phyloP scores from a whole-genome alignment of 768 basidiomycete species.

The Sutorius australiensis region DNA sequence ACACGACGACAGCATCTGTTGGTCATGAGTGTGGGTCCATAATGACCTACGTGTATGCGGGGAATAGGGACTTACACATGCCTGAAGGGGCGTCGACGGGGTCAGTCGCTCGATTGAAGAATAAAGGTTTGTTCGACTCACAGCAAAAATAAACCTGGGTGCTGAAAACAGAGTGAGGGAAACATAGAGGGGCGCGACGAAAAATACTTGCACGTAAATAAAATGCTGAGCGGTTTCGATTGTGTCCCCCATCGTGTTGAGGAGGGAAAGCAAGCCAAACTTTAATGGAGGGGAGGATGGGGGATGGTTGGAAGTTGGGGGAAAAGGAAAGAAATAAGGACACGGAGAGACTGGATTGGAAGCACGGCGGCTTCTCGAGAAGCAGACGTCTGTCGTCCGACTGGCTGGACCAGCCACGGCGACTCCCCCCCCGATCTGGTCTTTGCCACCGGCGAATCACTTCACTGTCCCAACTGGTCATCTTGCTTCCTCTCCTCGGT shows the following conservation, averaged over 20 bases:
- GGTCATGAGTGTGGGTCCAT: background rate
- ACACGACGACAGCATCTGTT: conserved; percentile 73
- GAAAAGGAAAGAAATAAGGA: conserved; percentile 27
- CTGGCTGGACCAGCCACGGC: conserved; percentile 21
- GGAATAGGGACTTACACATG: conserved; percentile 53
- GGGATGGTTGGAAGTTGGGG: conserved; percentile 10
- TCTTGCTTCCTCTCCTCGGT: conserved; percentile 6
- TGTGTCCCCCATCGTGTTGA: conserved; percentile 39
- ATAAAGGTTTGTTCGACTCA: conserved; percentile 40
- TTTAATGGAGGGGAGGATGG: conserved; percentile 5
- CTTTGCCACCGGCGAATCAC: conserved; percentile 29
- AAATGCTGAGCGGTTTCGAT: conserved; percentile 65
- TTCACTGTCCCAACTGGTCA: conserved; percentile 12
- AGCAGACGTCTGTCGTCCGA: conserved; percentile 22
- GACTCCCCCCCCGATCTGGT: conserved; percentile 31
- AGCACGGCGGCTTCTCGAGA: conserved; percentile 29
- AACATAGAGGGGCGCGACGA: background rate
- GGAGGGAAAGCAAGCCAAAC: conserved; percentile 15
- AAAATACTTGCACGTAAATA: conserved; percentile 58
- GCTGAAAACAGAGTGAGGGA: conserved; percentile 26
- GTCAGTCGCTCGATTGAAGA: conserved; percentile 24
- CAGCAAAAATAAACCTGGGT: conserved; percentile 83
- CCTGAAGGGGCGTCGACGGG: conserved; percentile 41
- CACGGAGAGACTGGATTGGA: conserved; percentile 22
- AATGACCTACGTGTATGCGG: conserved; percentile 17